Percentiles rank a stretch among this genome's conserved stretches.
These are phyloP conservation scores for Nakazawaea holstii DNA, from an alignment of 805 yeast species.

Conservation along the genomic window DNA sequence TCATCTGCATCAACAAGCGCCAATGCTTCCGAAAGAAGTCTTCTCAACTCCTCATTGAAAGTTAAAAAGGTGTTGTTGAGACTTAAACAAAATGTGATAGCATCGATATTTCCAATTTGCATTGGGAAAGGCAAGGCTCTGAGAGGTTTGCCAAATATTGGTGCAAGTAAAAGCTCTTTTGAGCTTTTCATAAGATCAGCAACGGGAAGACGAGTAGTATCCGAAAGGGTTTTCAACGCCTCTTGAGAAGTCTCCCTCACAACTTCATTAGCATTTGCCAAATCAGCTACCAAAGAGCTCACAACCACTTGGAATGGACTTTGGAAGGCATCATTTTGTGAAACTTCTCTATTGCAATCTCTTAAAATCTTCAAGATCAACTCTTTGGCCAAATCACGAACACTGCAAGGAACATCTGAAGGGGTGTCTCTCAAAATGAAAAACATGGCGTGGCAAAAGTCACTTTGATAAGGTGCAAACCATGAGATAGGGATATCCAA, in stretches of 20 bases:
- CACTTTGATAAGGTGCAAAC: constrained; percentile 75
- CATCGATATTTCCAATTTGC: constrained; percentile 98
- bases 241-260: constrained; percentile 81
- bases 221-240: constrained; percentile 62
- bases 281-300: constrained; percentile 87
- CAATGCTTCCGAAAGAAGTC: constrained; percentile 83
- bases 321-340: constrained; percentile 57
- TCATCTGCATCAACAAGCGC: constrained; percentile 98
- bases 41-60: constrained; percentile 82
- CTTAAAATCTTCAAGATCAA: constrained; percentile 59
- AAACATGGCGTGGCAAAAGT: constrained; percentile 78
- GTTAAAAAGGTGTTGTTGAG: constrained; percentile 76
- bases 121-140: constrained; percentile 96
- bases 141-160: constrained; percentile 94
- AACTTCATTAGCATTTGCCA: constrained; percentile 79
- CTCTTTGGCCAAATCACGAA: constrained; percentile 64
- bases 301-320: constrained; percentile 77
- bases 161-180: constrained; percentile 75
- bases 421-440: constrained; percentile 90
- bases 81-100: constrained; percentile 85
- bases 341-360: constrained; percentile 58
- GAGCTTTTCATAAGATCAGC: constrained; percentile 78
- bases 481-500: constrained; percentile 63
- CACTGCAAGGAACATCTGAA: constrained; percentile 77
- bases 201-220: constrained; percentile 62